Base-by-base conservation (phyloP, 352 stramenopile species). In the Globisporangium rhizosaccharum region DNA sequence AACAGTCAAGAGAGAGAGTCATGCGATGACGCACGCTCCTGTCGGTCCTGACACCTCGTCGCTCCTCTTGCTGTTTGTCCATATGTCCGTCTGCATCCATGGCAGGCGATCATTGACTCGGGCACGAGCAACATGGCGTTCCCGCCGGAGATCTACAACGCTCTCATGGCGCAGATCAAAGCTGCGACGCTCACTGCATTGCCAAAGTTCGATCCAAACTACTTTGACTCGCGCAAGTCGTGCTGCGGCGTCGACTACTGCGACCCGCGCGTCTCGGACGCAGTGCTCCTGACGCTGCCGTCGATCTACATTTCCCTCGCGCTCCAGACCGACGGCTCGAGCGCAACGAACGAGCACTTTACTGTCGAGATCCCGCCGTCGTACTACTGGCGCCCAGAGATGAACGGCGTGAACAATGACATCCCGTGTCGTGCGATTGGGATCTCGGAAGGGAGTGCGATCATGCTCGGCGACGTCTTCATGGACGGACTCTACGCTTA, bases 101-200 rank as follows among this genome's bases (percentile, higher is more conserved):
- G 9, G 9, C 30, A 93, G 66, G 79, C 85, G 11, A 92, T 94
- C 53, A 62, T 94, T 12, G 85, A 94, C 58, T 91, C 82, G 2
- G 85, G 85, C 11, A 91, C 85, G 8, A 94, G 82, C 61, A 94
- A 94, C 57, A 67, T 94, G 48, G 75, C 82, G 20, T 87, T 94
- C 60, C 80, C 85, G 11, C 75, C 82, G 0, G 67, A 79, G 41
- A 74, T 92, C 18, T 94, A 94, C 63, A 88, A 87, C 33, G 72
- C 82, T 6, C 68, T 94, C 1, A 86, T 94, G 72, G 55, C 67
- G 23, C 69, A 80, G 62, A 90, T 94, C 62, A 69, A 76, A 48
- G 49, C 71, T 2, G 82, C 71, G 15, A 92, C 80, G n/a, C 56
- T 85, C 47, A 57, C 61, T 5, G 75, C 70, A 6, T 76, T 87